A percentile compares a stretch with the other conserved stretches of the same genome.
phyloP scores from a whole-genome alignment of 495 filamentous ascomycete genomes.

The Hypoxylon subgilvum region DNA sequence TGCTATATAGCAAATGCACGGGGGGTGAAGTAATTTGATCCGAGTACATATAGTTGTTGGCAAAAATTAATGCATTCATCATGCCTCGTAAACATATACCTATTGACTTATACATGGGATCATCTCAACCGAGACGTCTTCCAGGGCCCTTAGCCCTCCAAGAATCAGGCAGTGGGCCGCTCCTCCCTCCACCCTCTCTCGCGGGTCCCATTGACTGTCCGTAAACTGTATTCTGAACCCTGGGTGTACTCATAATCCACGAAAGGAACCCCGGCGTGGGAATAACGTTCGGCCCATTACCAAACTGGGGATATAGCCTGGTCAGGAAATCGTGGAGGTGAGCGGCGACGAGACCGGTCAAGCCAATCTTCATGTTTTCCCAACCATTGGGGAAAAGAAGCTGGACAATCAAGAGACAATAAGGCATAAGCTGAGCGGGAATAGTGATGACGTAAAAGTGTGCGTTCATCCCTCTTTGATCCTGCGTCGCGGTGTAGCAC shows the following conservation, averaged over 20 bases:
- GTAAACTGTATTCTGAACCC: slow-evolving; percentile 55
- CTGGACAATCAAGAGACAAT: slow-evolving; percentile 72
- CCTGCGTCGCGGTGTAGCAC: slow-evolving; percentile 80
- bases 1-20: too few relatives aligned
- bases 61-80: not conserved
- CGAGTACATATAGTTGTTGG: not conserved
- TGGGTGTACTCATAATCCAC: slow-evolving; percentile 61
- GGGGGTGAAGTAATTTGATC: not conserved
- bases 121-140: slow-evolving; percentile 65
- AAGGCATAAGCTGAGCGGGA: slow-evolving; percentile 74
- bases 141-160: slow-evolving; percentile 74
- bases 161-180: slow-evolving; percentile 57
- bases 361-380: slow-evolving; percentile 57
- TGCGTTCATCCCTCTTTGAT: slow-evolving; percentile 73
- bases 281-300: slow-evolving; percentile 74
- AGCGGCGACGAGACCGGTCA: slow-evolving; percentile 76
- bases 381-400: slow-evolving; percentile 62
- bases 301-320: slow-evolving; percentile 80
- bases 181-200: slow-evolving; percentile 44
- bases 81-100: not conserved
- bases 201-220: slow-evolving; percentile 61
- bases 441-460: slow-evolving; percentile 79
- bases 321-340: slow-evolving; percentile 87
- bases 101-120: slow-evolving; percentile 6
- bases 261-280: slow-evolving; percentile 70